Evolutionary conservation across 345 rosid species (phyloP).

Genomic region (Arabis hirsuta): DNA sequence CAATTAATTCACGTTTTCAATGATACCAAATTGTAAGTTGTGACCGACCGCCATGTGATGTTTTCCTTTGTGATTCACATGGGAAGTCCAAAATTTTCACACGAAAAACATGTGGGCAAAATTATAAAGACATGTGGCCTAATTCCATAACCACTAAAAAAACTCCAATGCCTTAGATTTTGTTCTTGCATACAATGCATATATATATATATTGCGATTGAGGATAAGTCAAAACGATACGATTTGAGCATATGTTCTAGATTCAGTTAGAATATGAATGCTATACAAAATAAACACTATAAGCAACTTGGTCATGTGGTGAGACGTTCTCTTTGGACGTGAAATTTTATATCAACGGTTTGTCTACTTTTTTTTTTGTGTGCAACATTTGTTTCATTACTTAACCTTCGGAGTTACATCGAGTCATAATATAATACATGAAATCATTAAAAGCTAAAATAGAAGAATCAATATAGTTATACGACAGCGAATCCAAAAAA

Average conservation of each 20-base stretch:
- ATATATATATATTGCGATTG: slow-evolving; percentile 14
- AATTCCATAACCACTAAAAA: slow-evolving; percentile 6
- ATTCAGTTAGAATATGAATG: slow-evolving; percentile 4
- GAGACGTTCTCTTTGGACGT: slow-evolving; percentile 24
- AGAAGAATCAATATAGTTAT: no score
- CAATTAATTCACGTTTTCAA: slow-evolving; percentile 17
- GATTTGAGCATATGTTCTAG: slow-evolving; percentile 19
- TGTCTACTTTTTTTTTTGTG: no score
- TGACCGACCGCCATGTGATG: slow-evolving; percentile 26
- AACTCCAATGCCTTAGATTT: not conserved
- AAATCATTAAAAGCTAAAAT: no score
- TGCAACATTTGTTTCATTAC: no score
- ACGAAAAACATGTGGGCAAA: slow-evolving; percentile 29
- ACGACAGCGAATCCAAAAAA: no score
- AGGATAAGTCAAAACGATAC: not conserved
- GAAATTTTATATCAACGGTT: slow-evolving; percentile 33
- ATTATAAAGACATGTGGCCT: not conserved
- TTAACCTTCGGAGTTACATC: no score
- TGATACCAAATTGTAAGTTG: slow-evolving; percentile 7
- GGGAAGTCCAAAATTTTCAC: slow-evolving; percentile 9
- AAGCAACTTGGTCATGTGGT: slow-evolving; percentile 10
- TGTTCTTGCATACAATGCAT: not conserved
- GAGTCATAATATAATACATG: no score
- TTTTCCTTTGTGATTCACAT: slow-evolving; percentile 26
- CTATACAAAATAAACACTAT: slow-evolving; percentile 17